Conservation (phyloP, 2,329 filamentous ascomycete genomes). For the Paracoccidioides brasiliensis region DNA sequence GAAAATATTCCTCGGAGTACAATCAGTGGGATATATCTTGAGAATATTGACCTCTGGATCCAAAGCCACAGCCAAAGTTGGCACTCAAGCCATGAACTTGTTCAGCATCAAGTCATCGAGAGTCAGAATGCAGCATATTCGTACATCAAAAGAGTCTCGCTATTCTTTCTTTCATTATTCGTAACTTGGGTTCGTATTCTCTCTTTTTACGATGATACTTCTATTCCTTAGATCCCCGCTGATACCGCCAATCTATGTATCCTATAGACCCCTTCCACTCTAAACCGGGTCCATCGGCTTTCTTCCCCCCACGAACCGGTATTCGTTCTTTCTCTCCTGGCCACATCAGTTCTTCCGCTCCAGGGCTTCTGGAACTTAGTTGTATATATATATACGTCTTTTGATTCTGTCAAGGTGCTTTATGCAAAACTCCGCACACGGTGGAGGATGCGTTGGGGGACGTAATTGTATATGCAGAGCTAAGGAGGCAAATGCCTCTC, state of each 20-base stretch:
- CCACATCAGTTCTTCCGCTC: constrained; percentile 61
- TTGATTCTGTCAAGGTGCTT: constrained; percentile 1
- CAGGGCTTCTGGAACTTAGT: constrained; percentile 77
- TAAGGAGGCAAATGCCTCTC: no score
- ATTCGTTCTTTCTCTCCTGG: constrained; percentile 53
- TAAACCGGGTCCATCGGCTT: constrained; percentile 63
- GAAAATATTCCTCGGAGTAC: not conserved
- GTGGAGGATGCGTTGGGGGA: not conserved
- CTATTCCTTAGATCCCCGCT: not conserved
- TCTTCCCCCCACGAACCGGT: constrained; percentile 41
- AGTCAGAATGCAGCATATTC: constrained; percentile 26
- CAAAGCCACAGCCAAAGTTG: not conserved
- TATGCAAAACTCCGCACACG: not conserved
- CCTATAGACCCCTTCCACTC: constrained; percentile 50
- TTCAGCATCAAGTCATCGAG: constrained; percentile 16
- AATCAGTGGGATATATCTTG: constrained; percentile 4
- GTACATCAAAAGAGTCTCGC: constrained; percentile 28
- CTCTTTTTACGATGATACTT: not conserved
- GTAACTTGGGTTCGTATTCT: constrained; percentile 27
- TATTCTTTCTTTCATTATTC: constrained; percentile 30
- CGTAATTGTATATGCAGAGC: not conserved
- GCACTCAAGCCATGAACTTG: not conserved
- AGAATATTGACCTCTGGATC: not conserved
- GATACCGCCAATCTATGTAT: not conserved
- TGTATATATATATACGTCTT: constrained; percentile 61